Conservation (phyloP, 306 rosid genomes). For the Argentina anserina region DNA sequence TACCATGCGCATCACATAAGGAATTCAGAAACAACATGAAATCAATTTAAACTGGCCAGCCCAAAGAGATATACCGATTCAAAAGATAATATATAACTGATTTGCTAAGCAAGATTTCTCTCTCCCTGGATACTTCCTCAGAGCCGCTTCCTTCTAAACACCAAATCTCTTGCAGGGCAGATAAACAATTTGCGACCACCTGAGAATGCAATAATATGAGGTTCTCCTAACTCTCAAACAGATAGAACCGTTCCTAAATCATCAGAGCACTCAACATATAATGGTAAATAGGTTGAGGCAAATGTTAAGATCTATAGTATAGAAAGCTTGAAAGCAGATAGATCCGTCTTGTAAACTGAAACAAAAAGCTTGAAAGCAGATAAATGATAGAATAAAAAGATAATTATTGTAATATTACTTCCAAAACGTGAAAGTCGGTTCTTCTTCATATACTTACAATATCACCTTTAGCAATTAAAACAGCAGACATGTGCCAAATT, state of each 20-base stretch:
- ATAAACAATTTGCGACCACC: constrained; percentile 96
- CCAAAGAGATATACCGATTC: constrained; percentile 51
- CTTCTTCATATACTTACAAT: neutral
- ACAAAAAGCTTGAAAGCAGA: neutral
- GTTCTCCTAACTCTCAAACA: neutral
- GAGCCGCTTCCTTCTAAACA: constrained; percentile 73
- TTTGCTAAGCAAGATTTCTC: constrained; percentile 91
- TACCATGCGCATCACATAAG: neutral
- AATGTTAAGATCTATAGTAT: neutral
- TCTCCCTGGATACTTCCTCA: constrained; percentile 91
- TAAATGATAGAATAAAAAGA: neutral
- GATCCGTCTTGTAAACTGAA: too few relatives aligned
- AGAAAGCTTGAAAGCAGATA: neutral
- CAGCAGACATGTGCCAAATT: neutral
- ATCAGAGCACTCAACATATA: constrained; percentile 3
- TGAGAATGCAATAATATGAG: constrained; percentile 32
- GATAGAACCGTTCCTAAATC: neutral
- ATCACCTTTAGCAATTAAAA: neutral
- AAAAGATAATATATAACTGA: constrained; percentile 69
- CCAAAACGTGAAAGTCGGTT: neutral
- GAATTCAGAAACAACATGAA: neutral
- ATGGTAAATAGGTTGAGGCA: neutral
- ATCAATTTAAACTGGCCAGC: neutral
- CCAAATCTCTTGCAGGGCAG: constrained; percentile 97
- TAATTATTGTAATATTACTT: neutral